phyloP scores from a whole-genome alignment of 306 rosid genomes.

The Sindora glabra region DNA sequence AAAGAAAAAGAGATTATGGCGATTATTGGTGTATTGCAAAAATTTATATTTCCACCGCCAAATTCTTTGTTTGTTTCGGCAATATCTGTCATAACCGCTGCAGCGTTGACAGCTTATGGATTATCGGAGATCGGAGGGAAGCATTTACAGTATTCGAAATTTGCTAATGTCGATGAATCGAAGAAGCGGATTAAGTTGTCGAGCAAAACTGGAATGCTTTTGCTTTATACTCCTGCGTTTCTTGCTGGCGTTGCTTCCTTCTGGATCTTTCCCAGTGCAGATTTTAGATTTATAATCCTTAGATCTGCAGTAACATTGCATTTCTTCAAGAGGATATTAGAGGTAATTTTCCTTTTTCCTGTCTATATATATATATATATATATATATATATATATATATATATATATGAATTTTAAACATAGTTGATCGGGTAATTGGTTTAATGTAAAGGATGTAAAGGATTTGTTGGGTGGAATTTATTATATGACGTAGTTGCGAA shows the following conservation, averaged over 20 bases:
- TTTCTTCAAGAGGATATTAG: slow-evolving; percentile 39
- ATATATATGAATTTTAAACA: neutral
- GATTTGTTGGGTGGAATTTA: too few species aligned
- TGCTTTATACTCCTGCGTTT: slow-evolving; percentile 30
- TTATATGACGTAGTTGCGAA: too few species aligned
- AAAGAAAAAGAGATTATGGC: too few species aligned
- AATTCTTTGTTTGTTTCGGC: too few species aligned
- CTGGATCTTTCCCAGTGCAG: neutral
- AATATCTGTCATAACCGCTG: too few species aligned
- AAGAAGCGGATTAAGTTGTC: neutral
- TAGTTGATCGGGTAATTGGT: too few species aligned
- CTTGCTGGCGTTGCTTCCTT: slow-evolving; percentile 16
- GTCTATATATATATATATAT: neutral
- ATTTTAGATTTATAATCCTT: slow-evolving; percentile 20
- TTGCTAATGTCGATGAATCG: neutral
- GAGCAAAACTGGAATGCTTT: slow-evolving; percentile 29
- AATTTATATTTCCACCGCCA: too few species aligned
- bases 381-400: neutral
- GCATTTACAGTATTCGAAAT: slow-evolving; percentile 41
- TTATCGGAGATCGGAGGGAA: slow-evolving; percentile 33
- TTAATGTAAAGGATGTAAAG: too few species aligned
- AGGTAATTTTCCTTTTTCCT: slow-evolving; percentile 8
- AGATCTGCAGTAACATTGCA: slow-evolving; percentile 26
- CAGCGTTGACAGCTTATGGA: too few species aligned
- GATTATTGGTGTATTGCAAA: too few species aligned